Base-by-base conservation (phyloP, 371 early-diverging fungal species). In the Mortierella sp. region DNA sequence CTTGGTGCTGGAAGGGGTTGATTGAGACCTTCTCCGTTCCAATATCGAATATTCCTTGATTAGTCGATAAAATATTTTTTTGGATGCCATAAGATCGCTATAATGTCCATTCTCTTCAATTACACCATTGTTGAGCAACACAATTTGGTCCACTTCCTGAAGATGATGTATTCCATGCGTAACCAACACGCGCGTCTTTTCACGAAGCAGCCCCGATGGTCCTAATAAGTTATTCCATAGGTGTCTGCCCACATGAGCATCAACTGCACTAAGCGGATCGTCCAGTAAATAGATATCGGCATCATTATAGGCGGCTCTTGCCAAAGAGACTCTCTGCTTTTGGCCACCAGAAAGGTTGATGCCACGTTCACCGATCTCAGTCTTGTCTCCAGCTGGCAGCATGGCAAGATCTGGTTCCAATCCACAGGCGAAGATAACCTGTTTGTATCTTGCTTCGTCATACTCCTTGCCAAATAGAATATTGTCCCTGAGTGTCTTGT, bases 111-210 rank as follows among this genome's bases (percentile, higher is more conserved):
- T 76, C 68, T 90, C 91, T 28, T 65, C 85, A 57, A 90, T 83
- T 47, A 63, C 40, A 10, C 91, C 91, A 60, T 84, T 84, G 43
- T 86, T 80, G 75, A 91, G 83, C 57, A 88, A 73, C 10, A 89
- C 71, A 29, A 92, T 79, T 26, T 68, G 78, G 51, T 90, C 89
- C 37, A 85, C 84, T 6, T 87, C 83, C 60, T 89, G 87, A 37
- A 97, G 79, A 64, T 92, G 93, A 51, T 96, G 92, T 32, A 97
- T 89, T 4, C 93, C 94, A 76, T 98, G 97, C 0, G 97, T 98
- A 26, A 97, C 97, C 54, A 99, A 85, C 9, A 99, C 67, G 23
- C 97, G 91, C 15, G 96, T 89, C 74, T 95, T 95, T 72, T 85
- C 81, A 28, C 85, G 84, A 43, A 98, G 86, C 8, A 96, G 65